Evolutionary conservation across 495 filamentous ascomycete species (phyloP).

Genomic region (Daldinia childiae): DNA sequence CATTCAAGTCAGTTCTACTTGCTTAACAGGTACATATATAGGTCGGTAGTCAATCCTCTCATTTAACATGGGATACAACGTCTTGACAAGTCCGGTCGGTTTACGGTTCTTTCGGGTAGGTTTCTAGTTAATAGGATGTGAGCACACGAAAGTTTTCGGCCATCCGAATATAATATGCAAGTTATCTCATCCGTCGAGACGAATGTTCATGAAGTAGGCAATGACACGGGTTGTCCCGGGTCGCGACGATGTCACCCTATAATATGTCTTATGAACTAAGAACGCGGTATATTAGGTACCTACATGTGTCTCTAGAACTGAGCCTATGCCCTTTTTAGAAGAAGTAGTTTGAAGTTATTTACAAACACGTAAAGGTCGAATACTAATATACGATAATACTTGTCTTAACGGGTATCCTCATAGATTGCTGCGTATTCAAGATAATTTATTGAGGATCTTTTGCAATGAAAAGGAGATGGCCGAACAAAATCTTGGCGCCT

Average conservation of each 20-base stretch:
- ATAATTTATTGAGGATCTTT: not conserved
- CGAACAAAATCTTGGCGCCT: not conserved
- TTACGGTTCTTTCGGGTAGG: not conserved
- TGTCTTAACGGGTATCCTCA: not conserved
- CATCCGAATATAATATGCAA: slow-evolving; percentile 29
- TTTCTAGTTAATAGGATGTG: slow-evolving; percentile 1
- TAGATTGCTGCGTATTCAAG: not conserved
- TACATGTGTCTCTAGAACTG: not conserved
- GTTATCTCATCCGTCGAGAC: slow-evolving; percentile 25
- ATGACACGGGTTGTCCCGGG: slow-evolving; percentile 14
- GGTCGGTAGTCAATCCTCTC: not conserved
- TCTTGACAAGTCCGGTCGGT: not conserved
- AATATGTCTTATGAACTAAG: not conserved
- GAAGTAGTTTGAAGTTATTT: not conserved
- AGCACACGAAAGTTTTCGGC: slow-evolving; percentile 29
- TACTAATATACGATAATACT: not conserved
- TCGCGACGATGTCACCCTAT: slow-evolving; percentile 29
- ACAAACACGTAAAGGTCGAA: not conserved
- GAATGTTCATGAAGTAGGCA: slow-evolving; percentile 8
- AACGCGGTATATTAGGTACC: not conserved
- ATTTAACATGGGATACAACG: not conserved
- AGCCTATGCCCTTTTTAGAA: not conserved
- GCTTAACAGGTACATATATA: too few relatives aligned
- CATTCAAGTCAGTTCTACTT: not conserved
- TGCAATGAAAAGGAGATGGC: slow-evolving; percentile 1